A percentile compares a stretch with the other conserved stretches of the same genome.
Conservation (phyloP, 176 grass and related monocot species). For the Zea luxurians region DNA sequence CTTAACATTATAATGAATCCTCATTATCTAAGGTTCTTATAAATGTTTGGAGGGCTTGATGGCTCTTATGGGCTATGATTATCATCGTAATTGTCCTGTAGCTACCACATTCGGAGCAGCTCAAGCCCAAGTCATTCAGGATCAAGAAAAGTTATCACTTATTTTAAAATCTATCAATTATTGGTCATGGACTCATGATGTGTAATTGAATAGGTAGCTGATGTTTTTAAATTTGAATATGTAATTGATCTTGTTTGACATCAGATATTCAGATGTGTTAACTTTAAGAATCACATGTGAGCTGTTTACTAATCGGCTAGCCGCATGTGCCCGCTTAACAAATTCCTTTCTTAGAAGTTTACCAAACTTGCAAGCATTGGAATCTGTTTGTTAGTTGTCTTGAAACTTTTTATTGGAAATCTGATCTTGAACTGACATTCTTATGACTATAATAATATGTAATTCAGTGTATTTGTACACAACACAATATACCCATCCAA, state of each 20-base stretch:
- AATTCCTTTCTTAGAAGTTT: background rate
- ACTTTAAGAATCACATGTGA: background rate
- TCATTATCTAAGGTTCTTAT: background rate
- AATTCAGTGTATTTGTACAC: background rate
- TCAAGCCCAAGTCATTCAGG: background rate
- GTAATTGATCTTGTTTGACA: background rate
- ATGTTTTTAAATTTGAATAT: background rate
- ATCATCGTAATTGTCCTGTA: conserved; percentile 13
- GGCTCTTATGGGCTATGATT: background rate
- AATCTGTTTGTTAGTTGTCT: background rate
- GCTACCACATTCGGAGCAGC: background rate
- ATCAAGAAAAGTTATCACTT: background rate
- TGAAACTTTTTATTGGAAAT: background rate
- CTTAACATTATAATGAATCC: conserved; percentile 3
- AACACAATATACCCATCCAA: background rate
- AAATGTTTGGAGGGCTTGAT: too few relatives aligned
- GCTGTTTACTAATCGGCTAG: background rate
- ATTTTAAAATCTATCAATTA: background rate
- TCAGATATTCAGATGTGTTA: background rate
- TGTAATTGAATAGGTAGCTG: too few relatives aligned
- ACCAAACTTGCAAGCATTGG: background rate
- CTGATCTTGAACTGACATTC: background rate
- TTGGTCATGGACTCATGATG: background rate
- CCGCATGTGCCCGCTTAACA: background rate
- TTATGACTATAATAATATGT: background rate